Evolutionary conservation across 345 rosid genomes (phyloP).

Genomic region (Aethionema arabicum): DNA sequence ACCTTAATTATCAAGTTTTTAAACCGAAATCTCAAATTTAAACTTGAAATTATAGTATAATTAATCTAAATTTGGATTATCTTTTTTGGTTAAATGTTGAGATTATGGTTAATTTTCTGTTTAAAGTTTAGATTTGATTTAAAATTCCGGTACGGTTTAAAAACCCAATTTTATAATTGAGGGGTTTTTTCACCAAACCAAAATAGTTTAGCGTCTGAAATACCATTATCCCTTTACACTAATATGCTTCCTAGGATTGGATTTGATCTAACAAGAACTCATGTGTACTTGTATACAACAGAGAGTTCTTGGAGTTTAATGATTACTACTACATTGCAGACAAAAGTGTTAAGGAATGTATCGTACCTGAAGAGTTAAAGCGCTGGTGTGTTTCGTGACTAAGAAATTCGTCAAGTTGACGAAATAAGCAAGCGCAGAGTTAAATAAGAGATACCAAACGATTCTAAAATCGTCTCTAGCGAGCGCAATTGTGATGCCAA

Average conservation of each 20-base stretch:
- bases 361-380: slow-evolving; percentile 55
- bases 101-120: too few relatives aligned
- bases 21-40: too few relatives aligned
- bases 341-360: neutral
- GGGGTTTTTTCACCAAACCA: too few relatives aligned
- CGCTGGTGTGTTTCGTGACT: slow-evolving; percentile 61
- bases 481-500: slow-evolving; percentile 41
- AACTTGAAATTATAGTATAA: too few relatives aligned
- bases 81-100: too few relatives aligned
- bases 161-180: too few relatives aligned
- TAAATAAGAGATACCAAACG: slow-evolving; percentile 53
- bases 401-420: slow-evolving; percentile 59
- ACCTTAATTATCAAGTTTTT: too few relatives aligned
- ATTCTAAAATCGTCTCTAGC: slow-evolving; percentile 53
- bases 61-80: too few relatives aligned
- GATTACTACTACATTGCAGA: neutral
- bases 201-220: too few relatives aligned
- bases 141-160: too few relatives aligned
- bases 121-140: too few relatives aligned
- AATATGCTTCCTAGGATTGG: neutral
- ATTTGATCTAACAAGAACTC: neutral
- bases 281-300: neutral
- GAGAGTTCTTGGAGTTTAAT: neutral
- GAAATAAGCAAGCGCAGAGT: slow-evolving; percentile 51
- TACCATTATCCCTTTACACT: too few relatives aligned